Evolutionary conservation across 2,329 filamentous ascomycete species (phyloP).

Genomic region (Stagonosporopsis vannaccii): DNA sequence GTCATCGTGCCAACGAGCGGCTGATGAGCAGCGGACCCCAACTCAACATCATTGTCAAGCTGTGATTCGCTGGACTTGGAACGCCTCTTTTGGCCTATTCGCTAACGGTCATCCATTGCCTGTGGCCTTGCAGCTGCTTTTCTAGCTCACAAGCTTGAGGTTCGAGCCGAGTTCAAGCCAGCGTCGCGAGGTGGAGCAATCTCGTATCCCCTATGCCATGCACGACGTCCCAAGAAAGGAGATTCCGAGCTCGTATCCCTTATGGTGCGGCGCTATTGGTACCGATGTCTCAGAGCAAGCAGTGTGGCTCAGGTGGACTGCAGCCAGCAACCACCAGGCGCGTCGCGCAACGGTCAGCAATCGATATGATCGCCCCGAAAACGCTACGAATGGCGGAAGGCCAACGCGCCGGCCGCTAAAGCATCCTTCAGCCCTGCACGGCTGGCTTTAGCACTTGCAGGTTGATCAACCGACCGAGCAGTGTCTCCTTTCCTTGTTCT

Average conservation of each 20-base stretch:
- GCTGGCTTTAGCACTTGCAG: slow-evolving; percentile 24
- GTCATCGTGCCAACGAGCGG: slow-evolving; percentile 21
- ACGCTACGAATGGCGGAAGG: slow-evolving; percentile 32
- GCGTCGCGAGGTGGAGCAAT: slow-evolving; percentile 15
- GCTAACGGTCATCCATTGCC: not conserved
- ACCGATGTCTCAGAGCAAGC: slow-evolving; percentile 32
- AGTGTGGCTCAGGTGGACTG: slow-evolving; percentile 35
- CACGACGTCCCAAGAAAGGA: slow-evolving; percentile 1
- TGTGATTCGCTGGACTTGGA: slow-evolving; percentile 11
- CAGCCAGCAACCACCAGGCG: slow-evolving; percentile 26
- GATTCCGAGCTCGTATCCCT: slow-evolving; percentile 13
- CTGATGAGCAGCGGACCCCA: slow-evolving; percentile 26
- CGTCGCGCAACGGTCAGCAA: slow-evolving; percentile 39
- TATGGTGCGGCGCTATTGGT: slow-evolving; percentile 31
- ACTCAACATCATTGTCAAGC: slow-evolving; percentile 11
- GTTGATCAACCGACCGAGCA: slow-evolving; percentile 17
- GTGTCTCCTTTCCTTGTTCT: slow-evolving; percentile 19
- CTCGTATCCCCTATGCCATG: slow-evolving; percentile 20
- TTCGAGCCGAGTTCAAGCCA: slow-evolving; percentile 4
- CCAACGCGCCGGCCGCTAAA: slow-evolving; percentile 25
- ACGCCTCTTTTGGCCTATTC: slow-evolving; percentile 10
- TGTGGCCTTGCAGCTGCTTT: slow-evolving; percentile 5
- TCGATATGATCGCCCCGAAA: slow-evolving; percentile 23
- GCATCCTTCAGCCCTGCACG: slow-evolving; percentile 39
- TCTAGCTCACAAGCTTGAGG: slow-evolving; percentile 4